Conservation (phyloP, 331 rosid species). For the Rosa hybrid region DNA sequence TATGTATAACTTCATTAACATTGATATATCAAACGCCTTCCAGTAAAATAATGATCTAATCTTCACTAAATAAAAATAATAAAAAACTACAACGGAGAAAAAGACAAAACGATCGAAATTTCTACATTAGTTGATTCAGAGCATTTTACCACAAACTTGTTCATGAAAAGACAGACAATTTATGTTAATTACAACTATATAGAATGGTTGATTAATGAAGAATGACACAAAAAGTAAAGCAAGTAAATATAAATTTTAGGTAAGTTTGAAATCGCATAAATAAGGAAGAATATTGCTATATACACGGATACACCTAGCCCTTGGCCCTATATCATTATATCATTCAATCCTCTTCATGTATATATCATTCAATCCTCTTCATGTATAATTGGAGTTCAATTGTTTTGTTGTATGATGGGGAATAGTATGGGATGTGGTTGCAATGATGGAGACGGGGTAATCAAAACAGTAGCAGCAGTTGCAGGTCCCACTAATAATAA, state of each 20-base stretch:
- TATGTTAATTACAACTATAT: background rate
- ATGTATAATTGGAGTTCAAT: background rate
- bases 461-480: background rate
- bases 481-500: background rate
- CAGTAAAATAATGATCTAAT: no score
- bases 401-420: background rate
- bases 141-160: background rate
- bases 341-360: background rate
- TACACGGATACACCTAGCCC: background rate
- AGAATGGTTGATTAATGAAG: background rate
- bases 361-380: background rate
- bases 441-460: background rate
- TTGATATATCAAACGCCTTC: no score
- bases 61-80: no score
- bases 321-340: background rate
- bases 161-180: background rate
- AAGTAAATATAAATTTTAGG: background rate
- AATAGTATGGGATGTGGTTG: slow-evolving; percentile 20
- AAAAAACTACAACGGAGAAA: background rate
- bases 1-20: no score
- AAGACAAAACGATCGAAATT: background rate
- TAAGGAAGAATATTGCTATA: background rate
- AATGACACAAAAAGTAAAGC: background rate
- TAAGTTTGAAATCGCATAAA: background rate
- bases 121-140: background rate